These are phyloP conservation scores for Boletus eberwhitei DNA, from an alignment of 768 basidiomycete species.

Conservation along the genomic window DNA sequence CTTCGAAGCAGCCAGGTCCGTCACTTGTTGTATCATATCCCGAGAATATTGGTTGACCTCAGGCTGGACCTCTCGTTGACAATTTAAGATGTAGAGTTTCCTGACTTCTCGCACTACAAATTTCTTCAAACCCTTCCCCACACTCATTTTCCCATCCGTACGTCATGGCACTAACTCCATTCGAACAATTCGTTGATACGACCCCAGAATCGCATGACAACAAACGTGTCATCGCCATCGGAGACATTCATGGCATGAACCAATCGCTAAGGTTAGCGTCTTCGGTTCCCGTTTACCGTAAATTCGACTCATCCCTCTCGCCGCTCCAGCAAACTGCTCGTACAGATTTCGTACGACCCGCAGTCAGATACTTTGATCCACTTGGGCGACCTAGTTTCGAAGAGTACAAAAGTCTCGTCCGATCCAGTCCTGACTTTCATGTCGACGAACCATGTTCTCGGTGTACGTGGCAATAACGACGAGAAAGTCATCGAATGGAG, in stretches of 20 bases:
- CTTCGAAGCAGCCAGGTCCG: slow-evolving; percentile 18
- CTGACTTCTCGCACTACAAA: slow-evolving; percentile 56
- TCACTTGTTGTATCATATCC: neutral
- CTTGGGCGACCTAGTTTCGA: slow-evolving; percentile 79
- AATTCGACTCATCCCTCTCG: neutral
- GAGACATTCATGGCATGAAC: slow-evolving; percentile 87
- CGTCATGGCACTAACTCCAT: neutral
- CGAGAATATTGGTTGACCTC: neutral
- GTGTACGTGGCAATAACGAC: slow-evolving; percentile 94
- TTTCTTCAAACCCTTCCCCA: slow-evolving; percentile 40
- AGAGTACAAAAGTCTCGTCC: slow-evolving; percentile 53
- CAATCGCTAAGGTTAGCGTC: slow-evolving; percentile 57
- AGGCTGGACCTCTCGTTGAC: neutral
- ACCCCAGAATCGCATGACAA: slow-evolving; percentile 44
- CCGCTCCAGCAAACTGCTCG: slow-evolving; percentile 53
- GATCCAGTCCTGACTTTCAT: slow-evolving; percentile 64
- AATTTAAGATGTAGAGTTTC: slow-evolving; percentile 22
- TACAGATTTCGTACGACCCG: slow-evolving; percentile 56
- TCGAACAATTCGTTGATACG: neutral
- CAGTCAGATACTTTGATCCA: slow-evolving; percentile 70
- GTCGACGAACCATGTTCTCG: slow-evolving; percentile 58
- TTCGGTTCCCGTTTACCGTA: neutral
- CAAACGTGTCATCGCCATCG: slow-evolving; percentile 69
- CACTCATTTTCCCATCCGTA: slow-evolving; percentile 56
- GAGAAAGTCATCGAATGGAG: slow-evolving; percentile 90